These are phyloP conservation scores for Calonectria pseudoreteaudii DNA, from an alignment of 2,329 filamentous ascomycete genomes.

Conservation along the genomic window DNA sequence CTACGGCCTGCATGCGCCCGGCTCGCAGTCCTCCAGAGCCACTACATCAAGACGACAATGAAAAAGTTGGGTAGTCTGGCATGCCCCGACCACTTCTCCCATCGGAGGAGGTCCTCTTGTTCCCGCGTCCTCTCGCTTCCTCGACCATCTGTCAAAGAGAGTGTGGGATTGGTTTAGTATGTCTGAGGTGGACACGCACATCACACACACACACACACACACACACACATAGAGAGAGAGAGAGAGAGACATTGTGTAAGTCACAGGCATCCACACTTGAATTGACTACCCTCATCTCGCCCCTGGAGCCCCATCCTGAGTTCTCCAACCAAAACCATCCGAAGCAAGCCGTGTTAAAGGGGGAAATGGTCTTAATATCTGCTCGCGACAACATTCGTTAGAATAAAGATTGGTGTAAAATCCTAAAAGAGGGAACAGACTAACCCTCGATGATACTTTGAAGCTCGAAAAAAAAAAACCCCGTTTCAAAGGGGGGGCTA, in stretches of 20 bases:
- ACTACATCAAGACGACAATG: neutral
- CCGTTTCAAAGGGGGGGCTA: neutral
- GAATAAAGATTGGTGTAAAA: neutral
- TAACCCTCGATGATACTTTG: neutral
- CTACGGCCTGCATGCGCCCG: neutral
- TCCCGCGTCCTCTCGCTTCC: neutral
- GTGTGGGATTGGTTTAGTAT: neutral
- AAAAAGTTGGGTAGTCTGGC: neutral
- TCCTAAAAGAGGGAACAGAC: neutral
- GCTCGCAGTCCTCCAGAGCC: neutral
- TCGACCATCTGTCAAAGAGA: neutral
- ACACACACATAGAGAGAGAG: no score
- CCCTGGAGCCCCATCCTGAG: neutral
- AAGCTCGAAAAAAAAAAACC: neutral
- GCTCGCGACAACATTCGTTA: neutral
- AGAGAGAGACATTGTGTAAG: neutral
- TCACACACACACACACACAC: no score
- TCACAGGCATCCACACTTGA: neutral
- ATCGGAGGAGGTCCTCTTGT: neutral
- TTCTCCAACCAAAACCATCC: neutral
- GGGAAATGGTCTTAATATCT: neutral
- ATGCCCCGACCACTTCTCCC: neutral
- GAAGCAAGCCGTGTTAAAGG: neutral
- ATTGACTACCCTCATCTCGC: neutral
- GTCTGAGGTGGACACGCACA: neutral